Conservation (phyloP, 228 moss, liverwort and hornwort species). For the Sphagnum fallax region DNA sequence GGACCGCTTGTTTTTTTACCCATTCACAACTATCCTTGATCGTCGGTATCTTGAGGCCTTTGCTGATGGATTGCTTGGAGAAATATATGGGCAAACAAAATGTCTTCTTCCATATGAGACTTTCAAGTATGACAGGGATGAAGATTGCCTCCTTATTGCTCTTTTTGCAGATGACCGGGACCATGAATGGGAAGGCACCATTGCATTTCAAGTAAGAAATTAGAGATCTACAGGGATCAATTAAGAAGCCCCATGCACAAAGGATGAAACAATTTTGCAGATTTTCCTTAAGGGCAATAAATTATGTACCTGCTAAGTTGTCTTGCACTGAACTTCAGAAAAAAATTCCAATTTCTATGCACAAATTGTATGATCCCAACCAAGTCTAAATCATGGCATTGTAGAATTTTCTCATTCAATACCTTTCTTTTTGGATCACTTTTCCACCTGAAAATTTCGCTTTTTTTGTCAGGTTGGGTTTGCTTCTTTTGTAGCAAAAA, state of each 20-base stretch:
- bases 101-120: slow-evolving; percentile 15
- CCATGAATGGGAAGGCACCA: slow-evolving; percentile 30
- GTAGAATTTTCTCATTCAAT: too few relatives aligned
- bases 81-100: slow-evolving; percentile 22
- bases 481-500: slow-evolving; percentile 21
- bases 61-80: slow-evolving; percentile 13
- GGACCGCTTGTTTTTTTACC: slow-evolving; percentile 1
- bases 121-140: slow-evolving; percentile 31
- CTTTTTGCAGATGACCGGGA: slow-evolving; percentile 33
- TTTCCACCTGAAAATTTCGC: too few relatives aligned
- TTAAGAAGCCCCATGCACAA: too few relatives aligned
- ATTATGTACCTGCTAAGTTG: too few relatives aligned
- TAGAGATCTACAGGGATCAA: background rate
- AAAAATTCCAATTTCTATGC: too few relatives aligned
- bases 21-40: slow-evolving; percentile 8
- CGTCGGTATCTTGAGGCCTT: slow-evolving; percentile 17
- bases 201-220: slow-evolving; percentile 21
- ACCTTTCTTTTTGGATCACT: too few relatives aligned
- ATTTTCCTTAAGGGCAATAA: too few relatives aligned
- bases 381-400: too few relatives aligned
- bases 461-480: slow-evolving; percentile 12
- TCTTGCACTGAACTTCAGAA: too few relatives aligned
- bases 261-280: too few relatives aligned
- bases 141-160: slow-evolving; percentile 38
- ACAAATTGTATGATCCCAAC: too few relatives aligned